These are phyloP conservation scores for Penicillium fimorum DNA, from an alignment of 495 filamentous ascomycete genomes.

Conservation along the genomic window DNA sequence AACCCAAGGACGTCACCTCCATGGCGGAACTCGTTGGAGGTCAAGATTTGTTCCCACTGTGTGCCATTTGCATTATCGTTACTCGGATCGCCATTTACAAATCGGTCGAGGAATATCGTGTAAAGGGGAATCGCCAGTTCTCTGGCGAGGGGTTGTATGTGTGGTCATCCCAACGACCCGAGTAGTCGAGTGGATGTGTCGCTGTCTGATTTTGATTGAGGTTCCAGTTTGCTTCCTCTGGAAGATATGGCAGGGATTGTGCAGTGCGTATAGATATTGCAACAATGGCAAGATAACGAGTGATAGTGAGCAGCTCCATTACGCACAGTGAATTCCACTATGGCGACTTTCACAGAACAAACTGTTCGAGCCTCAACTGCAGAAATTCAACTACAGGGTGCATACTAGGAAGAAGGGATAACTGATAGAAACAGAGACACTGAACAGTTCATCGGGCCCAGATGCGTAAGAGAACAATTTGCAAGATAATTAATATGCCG, in stretches of 20 bases:
- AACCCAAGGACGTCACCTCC: constrained; percentile 38
- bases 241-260: constrained; percentile 21
- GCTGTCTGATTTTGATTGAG: constrained; percentile 32
- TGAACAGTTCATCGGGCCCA: constrained; percentile 7
- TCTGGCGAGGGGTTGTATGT: constrained; percentile 35
- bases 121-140: constrained; percentile 42
- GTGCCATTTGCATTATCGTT: constrained; percentile 41
- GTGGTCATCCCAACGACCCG: constrained; percentile 38
- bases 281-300: constrained; percentile 15
- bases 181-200: constrained; percentile 33
- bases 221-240: constrained; percentile 36
- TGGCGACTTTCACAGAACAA: constrained; percentile 12
- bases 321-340: constrained; percentile 17
- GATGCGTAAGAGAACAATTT: constrained; percentile 9
- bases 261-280: constrained; percentile 15
- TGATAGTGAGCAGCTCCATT: constrained; percentile 13
- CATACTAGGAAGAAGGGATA: constrained; percentile 10
- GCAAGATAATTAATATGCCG: constrained; percentile 12
- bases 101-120: constrained; percentile 37
- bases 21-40: constrained; percentile 38
- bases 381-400: constrained; percentile 6
- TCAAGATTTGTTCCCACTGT: constrained; percentile 38
- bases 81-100: constrained; percentile 40
- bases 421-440: constrained; percentile 8
- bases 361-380: constrained; percentile 15